phyloP scores from a whole-genome alignment of 2,329 filamentous ascomycete genomes.

The Atkinsonella texensis region DNA sequence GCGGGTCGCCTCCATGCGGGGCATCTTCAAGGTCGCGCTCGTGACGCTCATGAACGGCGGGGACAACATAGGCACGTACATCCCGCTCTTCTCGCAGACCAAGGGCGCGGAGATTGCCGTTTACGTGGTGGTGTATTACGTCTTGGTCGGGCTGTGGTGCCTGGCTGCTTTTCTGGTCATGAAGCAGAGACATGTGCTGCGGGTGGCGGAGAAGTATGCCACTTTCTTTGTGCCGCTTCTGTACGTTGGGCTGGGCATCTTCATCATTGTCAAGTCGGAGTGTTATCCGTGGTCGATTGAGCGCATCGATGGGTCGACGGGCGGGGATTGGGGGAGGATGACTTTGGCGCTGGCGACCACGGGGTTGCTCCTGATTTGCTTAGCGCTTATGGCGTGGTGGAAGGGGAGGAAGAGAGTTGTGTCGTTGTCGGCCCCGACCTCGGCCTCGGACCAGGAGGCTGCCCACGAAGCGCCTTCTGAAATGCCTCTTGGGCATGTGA shows the following conservation, averaged over 20 bases:
- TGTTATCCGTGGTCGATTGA: constrained; percentile 23
- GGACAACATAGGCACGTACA: constrained; percentile 24
- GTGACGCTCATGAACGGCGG: constrained; percentile 24
- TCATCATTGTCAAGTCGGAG: constrained; percentile 19
- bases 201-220: constrained; percentile 15
- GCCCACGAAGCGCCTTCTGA: not conserved
- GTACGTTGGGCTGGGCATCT: constrained; percentile 21
- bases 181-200: constrained; percentile 19
- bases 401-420: constrained; percentile 2
- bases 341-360: constrained; percentile 10
- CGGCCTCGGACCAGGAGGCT: not conserved
- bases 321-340: constrained; percentile 5
- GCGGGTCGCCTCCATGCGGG: constrained; percentile 8
- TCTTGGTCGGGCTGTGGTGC: constrained; percentile 21
- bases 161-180: constrained; percentile 18
- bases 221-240: constrained; percentile 17
- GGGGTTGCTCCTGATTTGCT: constrained; percentile 6
- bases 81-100: constrained; percentile 22
- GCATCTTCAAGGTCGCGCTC: constrained; percentile 16
- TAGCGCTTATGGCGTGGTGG: constrained; percentile 7
- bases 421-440: not conserved
- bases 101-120: constrained; percentile 19
- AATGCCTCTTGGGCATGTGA: not conserved
- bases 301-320: constrained; percentile 14
- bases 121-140: constrained; percentile 21